Evolutionary conservation across 257 asterid species (phyloP), one percentile per base, ranked within the genome.

Genomic region (Leptodermis oblonga): DNA sequence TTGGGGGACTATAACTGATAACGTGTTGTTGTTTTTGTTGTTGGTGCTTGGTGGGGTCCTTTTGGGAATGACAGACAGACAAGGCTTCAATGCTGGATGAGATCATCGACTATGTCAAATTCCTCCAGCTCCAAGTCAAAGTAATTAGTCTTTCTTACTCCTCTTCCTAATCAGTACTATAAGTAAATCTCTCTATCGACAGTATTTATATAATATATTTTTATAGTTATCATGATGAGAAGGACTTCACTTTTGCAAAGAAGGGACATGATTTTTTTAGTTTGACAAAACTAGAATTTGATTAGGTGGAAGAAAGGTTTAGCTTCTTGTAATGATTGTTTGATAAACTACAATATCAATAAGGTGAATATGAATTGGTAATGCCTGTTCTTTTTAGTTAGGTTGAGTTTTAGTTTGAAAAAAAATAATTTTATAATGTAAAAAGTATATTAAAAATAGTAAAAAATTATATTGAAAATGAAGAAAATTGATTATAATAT

Each of bases 121-220:
- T 92, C 86, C 87, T 89, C 76, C 95, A 89, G 88, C 94, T 92
- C 83, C 98, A 92, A 86, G 98, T 92, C 97, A 92, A 92, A 80
- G 98, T 92, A 90, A 77, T 31, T 4, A 36, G 65, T 8, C 68
- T 15, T 64, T 58, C 75, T 68, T 78, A 52, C 53, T 14, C 51
- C 28, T 74, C 80, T 48, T 73, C 52, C 73, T 58, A 43, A 39
- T 39, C 43, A n/a, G n/a, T 39, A 39, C 43, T 45, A n/a, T n/a
- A n/a, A n/a, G n/a, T n/a, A n/a, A n/a, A n/a, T n/a, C n/a, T n/a
- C n/a, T 45, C 23, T 52, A 52, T 52, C 59, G 30, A 20, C 7
- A 20, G 11, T 52, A 7, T n/a, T 23, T 39, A 39, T 2, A 7
- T 1, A 65, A 20, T 63, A 18, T 68, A 22, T 64, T 52, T 62